Evolutionary conservation across 1,284 basidiomycete species (phyloP), one percentile per base, ranked within the genome.

Genomic region (Ceratobasidium sp.): DNA sequence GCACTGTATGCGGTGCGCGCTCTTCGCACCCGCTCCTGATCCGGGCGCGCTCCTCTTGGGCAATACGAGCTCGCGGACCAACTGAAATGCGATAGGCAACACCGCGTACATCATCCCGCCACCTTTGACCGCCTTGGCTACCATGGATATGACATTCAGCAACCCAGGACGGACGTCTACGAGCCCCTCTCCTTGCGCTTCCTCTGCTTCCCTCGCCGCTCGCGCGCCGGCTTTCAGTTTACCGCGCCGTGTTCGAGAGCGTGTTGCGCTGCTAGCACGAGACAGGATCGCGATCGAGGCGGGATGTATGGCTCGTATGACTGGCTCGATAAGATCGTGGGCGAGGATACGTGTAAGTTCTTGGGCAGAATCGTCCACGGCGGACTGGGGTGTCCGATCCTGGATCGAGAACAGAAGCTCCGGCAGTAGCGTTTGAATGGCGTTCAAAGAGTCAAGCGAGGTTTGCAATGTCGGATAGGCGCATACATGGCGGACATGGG

Each of bases 401-500:
- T 31, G 63, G 17, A 65, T 13, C 7, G 42, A 28, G 26, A 73
- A 13, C 28, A 73, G 42, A 23, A 73, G 56, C 42, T 60, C 54
- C 42, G 69, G 69, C 7, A 73, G 58, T 17, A 73, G 39, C 7
- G 47, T 63, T 39, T 63, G 69, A 8, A 73, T 42, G 20, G 56
- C 56, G 45, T 47, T 63, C 45, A 73, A 35, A 10, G 54, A 42
- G 28, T 61, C 69, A 13, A 73, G 37, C 35, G 69, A 73, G 31
- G 28, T 17, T 20, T n/a, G 42, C 5, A 20, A 5, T 3, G 45
- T 73, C 23, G 69, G 69, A 33, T 73, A 2, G 7, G 69, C 42
- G 69, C 69, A 73, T 61, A 73, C 56, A 61, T 61, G 39, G 39
- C 45, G 56, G n/a, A 73, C 45, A 33, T 61, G 69, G 37, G 42